Evolutionary conservation across 2,329 filamentous ascomycete genomes (phyloP).

Genomic region (Chaetomium globosum): DNA sequence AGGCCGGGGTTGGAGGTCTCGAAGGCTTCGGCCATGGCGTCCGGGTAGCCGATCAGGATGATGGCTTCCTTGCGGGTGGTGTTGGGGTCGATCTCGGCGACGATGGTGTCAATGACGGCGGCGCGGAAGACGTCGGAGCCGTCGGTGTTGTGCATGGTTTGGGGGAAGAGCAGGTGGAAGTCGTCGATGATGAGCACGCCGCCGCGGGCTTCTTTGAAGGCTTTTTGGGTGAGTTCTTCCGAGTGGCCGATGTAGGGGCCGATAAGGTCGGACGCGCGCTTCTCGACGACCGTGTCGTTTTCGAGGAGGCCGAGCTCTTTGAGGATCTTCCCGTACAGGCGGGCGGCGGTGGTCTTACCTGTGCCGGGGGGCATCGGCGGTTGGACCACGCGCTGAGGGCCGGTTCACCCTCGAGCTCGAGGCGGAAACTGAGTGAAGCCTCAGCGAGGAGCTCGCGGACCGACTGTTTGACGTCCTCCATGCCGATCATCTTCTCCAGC

Average conservation of each 20-base stretch:
- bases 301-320: neutral
- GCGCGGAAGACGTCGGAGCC: slow-evolving; percentile 6
- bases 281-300: slow-evolving; percentile 1
- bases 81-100: slow-evolving; percentile 6
- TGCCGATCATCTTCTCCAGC: slow-evolving; percentile 5
- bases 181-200: slow-evolving; percentile 8
- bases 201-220: neutral
- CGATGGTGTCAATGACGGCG: slow-evolving; percentile 5
- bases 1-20: slow-evolving; percentile 2
- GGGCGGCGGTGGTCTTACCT: neutral
- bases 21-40: slow-evolving; percentile 1
- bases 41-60: slow-evolving; percentile 3
- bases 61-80: slow-evolving; percentile 3
- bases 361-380: slow-evolving; percentile 1
- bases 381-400: neutral
- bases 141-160: neutral
- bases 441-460: slow-evolving; percentile 1
- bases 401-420: neutral
- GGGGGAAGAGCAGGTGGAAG: slow-evolving; percentile 2
- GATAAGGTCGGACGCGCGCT: neutral
- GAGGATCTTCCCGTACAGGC: neutral
- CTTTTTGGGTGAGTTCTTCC: neutral
- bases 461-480: neutral
- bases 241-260: neutral
- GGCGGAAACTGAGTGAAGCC: neutral